phyloP scores from a whole-genome alignment of 1,284 basidiomycete genomes.

The Rhizopogon hawkerae region DNA sequence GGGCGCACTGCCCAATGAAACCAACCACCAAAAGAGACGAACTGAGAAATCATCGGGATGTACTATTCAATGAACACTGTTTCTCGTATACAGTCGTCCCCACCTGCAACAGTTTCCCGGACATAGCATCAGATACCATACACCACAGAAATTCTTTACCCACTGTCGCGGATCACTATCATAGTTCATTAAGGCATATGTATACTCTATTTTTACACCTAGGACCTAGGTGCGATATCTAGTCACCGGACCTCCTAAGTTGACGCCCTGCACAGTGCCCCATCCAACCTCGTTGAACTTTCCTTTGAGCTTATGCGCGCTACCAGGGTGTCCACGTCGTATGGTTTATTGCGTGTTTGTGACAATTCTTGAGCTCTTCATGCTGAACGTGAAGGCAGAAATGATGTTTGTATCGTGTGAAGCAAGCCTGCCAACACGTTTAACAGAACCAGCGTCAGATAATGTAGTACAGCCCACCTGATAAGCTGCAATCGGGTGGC shows the following conservation, averaged over 20 bases:
- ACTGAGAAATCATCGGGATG: slow-evolving; percentile 33
- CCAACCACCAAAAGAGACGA: slow-evolving; percentile 34
- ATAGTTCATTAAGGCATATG: not conserved
- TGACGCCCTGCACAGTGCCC: not conserved
- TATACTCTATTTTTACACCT: not conserved
- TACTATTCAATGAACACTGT: slow-evolving; percentile 32
- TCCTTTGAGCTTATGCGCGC: too few species aligned
- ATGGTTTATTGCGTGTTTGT: too few species aligned
- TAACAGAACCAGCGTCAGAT: too few species aligned
- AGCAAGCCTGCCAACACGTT: too few species aligned
- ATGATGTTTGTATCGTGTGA: too few species aligned
- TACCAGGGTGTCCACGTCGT: not conserved
- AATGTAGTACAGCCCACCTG: too few species aligned
- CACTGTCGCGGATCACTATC: not conserved
- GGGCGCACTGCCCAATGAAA: slow-evolving; percentile 28
- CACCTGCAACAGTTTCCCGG: not conserved
- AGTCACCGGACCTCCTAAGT: too few species aligned
- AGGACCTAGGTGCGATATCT: not conserved
- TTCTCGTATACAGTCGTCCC: not conserved
- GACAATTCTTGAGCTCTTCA: too few species aligned
- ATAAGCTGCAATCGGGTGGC: too few species aligned
- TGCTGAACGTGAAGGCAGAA: too few species aligned
- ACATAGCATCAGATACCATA: slow-evolving; percentile 1
- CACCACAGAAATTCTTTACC: not conserved
- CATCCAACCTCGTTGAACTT: too few species aligned